These are phyloP conservation scores for Mycena citricolor DNA, from an alignment of 1,284 basidiomycete species.

Conservation along the genomic window DNA sequence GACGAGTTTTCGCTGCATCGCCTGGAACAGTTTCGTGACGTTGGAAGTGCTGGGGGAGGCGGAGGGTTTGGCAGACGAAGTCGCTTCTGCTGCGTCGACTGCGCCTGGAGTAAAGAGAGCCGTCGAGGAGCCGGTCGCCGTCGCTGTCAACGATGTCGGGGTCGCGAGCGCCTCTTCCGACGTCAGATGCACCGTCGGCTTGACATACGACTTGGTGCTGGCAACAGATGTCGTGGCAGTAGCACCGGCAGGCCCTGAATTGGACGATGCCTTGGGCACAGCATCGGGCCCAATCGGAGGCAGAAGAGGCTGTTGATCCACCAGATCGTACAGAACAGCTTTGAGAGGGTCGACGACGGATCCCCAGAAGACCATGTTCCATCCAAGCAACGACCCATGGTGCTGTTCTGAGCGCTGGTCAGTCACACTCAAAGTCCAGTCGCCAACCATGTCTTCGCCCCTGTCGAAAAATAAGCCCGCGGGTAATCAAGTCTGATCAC, in stretches of 20 bases:
- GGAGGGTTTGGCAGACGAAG: no score
- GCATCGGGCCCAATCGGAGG: slow-evolving; percentile 39
- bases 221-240: no score
- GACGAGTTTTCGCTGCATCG: slow-evolving; percentile 9
- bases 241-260: neutral
- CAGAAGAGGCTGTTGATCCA: slow-evolving; percentile 41
- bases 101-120: neutral
- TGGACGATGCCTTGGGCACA: neutral
- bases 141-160: no score
- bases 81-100: slow-evolving; percentile 3
- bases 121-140: neutral
- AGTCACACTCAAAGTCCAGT: slow-evolving; percentile 87
- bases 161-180: no score
- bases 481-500: neutral
- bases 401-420: slow-evolving; percentile 65
- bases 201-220: slow-evolving; percentile 11
- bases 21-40: slow-evolving; percentile 6
- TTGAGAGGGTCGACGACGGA: slow-evolving; percentile 77
- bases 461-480: slow-evolving; percentile 41
- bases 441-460: slow-evolving; percentile 92
- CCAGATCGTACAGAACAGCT: slow-evolving; percentile 65
- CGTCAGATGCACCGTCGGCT: slow-evolving; percentile 14
- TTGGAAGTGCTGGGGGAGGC: slow-evolving; percentile 4
- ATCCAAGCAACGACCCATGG: slow-evolving; percentile 84
- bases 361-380: slow-evolving; percentile 95